Base-by-base conservation (phyloP, 805 yeast genomes). In the Isabelozyma rhagii region DNA sequence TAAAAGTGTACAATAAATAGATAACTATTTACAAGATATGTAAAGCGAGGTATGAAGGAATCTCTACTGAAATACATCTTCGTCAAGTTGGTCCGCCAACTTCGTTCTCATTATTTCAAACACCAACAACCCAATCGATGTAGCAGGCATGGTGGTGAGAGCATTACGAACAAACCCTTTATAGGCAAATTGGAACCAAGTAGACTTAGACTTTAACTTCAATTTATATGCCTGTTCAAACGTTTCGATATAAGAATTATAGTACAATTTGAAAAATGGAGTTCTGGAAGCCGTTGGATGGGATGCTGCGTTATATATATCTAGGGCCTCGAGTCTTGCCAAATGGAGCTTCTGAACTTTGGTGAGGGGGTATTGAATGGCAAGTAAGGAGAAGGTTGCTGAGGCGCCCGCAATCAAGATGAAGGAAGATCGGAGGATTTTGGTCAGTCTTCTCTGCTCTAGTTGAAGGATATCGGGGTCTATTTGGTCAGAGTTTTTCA, bases 361-460 rank as follows among this genome's bases (percentile, higher is more conserved):
- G 21, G 83, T 73, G 34, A 93, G 72, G 0, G 98, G 98, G 56
- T 85, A 90, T 58, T 90, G 97, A 5, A 92, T 84, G 3, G 84
- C 77, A 52, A 92, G 83, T 17, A 92, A 71, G 0, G 89, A 74
- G 15, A 84, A 72, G 0, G 97, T 93, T 0, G 97, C 97, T 5
- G 87, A 75, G 8, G 94, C 89, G 15, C 98, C 98, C 0, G 96
- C 97, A 7, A 86, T 58, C 28, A 93, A 75, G 4, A 90, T 80
- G 62, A 86, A 88, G 1, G 85, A 64, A 1, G 92, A 84, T 56
- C 80, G 82, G 39, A 89, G 60, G n/a, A 82, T 71, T 51, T 76
- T 79, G 0, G 74, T 69, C 74, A 68, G 73, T 44, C 74, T 53
- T 27, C 61, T 63, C 41, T 67, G 64, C 50, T 70, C 77, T 29